Evolutionary conservation across 805 yeast genomes (phyloP).

Genomic region (Cyberlindnera japonica): DNA sequence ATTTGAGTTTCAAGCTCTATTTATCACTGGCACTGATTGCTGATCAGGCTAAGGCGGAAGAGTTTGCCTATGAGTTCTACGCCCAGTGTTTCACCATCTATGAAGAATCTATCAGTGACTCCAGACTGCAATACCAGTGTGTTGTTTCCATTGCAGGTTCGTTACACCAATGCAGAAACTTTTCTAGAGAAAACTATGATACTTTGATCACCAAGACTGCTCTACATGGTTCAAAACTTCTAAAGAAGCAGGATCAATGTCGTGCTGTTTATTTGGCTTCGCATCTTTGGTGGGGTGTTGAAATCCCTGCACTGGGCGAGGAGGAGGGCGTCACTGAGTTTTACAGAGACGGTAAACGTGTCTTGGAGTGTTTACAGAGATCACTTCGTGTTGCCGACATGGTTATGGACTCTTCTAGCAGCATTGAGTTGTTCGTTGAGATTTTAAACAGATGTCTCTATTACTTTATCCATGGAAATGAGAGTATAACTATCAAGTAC

Average conservation of each 20-base stretch:
- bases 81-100: constrained; percentile 84
- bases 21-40: constrained; percentile 71
- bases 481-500: constrained; percentile 63
- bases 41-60: constrained; percentile 68
- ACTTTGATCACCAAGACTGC: constrained; percentile 81
- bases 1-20: constrained; percentile 41
- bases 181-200: constrained; percentile 69
- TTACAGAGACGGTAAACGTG: constrained; percentile 60
- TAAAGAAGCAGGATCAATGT: constrained; percentile 93
- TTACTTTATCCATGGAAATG: constrained; percentile 78
- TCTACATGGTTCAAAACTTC: constrained; percentile 78
- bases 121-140: constrained; percentile 51
- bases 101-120: constrained; percentile 59
- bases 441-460: constrained; percentile 82
- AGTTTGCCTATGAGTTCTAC: constrained; percentile 80
- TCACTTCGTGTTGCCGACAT: constrained; percentile 89
- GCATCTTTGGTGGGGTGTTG: constrained; percentile 92
- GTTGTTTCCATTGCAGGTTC: constrained; percentile 47
- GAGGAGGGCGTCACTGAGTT: constrained; percentile 41
- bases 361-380: constrained; percentile 86
- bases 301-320: constrained; percentile 45
- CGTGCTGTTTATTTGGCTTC: constrained; percentile 84
- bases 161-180: constrained; percentile 48
- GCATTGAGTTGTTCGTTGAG: constrained; percentile 83
- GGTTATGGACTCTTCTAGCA: constrained; percentile 76